phyloP scores from a whole-genome alignment of 2,329 filamentous ascomycete genomes.

The Colletotrichum trifolii region DNA sequence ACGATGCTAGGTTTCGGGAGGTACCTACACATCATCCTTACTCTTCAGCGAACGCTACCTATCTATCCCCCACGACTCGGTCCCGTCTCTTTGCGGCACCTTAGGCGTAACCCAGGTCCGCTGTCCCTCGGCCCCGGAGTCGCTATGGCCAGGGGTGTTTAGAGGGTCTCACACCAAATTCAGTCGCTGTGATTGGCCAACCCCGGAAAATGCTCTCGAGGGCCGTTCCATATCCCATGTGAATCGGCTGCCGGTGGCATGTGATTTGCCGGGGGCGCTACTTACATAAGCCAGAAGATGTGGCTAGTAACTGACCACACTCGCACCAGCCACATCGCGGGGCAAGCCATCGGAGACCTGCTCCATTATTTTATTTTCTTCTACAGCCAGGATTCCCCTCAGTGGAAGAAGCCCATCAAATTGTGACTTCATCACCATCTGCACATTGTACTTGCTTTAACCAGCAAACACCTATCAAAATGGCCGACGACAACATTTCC shows the following conservation, averaged over 20 bases:
- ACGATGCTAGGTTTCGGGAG: too few species aligned
- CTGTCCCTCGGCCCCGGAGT: constrained; percentile 35
- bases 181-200: constrained; percentile 24
- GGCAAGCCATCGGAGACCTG: constrained; percentile 19
- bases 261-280: constrained; percentile 15
- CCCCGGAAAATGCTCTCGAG: constrained; percentile 31
- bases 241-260: constrained; percentile 34
- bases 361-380: constrained; percentile 5
- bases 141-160: constrained; percentile 20
- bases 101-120: constrained; percentile 11
- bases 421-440: constrained; percentile 25
- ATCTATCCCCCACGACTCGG: constrained; percentile 21
- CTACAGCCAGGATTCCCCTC: not conserved
- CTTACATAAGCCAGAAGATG: not conserved
- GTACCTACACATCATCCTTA: too few species aligned
- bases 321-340: constrained; percentile 33
- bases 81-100: not conserved
- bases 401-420: not conserved
- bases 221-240: constrained; percentile 29
- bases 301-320: not conserved
- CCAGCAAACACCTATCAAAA: constrained; percentile 44
- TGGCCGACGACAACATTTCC: constrained; percentile 74
- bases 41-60: not conserved
- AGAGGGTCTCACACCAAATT: constrained; percentile 10
- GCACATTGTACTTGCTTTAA: not conserved